Conservation (phyloP, 495 filamentous ascomycete genomes). For the Immersiella caudata region DNA sequence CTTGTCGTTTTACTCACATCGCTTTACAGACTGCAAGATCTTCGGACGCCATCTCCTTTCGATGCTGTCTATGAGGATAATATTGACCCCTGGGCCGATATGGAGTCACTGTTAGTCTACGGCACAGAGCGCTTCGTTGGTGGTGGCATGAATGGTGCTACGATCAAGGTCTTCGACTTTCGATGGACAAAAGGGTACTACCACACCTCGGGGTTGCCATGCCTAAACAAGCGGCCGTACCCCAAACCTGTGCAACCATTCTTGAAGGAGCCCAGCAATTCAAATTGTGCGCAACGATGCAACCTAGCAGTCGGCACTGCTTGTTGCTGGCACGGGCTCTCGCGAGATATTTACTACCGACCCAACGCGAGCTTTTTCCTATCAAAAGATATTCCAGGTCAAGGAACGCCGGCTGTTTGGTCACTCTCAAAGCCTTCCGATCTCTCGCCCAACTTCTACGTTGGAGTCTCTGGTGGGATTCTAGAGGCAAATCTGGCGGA, state of each 20-base stretch:
- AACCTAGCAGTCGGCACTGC: slow-evolving; percentile 28
- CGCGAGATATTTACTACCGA: slow-evolving; percentile 43
- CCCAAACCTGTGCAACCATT: slow-evolving; percentile 42
- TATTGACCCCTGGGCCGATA: slow-evolving; percentile 42
- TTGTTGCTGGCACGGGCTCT: slow-evolving; percentile 50
- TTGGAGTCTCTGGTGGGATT: slow-evolving; percentile 44
- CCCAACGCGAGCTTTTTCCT: slow-evolving; percentile 48
- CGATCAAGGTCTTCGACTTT: slow-evolving; percentile 53
- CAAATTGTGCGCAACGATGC: slow-evolving; percentile 26
- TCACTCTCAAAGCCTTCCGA: slow-evolving; percentile 36
- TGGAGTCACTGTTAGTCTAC: slow-evolving; percentile 46
- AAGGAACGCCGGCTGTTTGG: neutral
- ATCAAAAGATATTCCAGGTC: neutral
- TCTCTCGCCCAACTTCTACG: slow-evolving; percentile 46
- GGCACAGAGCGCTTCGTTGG: slow-evolving; percentile 48
- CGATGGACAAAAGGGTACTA: slow-evolving; percentile 49
- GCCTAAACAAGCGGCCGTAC: slow-evolving; percentile 36
- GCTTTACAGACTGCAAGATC: slow-evolving; percentile 43
- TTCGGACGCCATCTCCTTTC: slow-evolving; percentile 41
- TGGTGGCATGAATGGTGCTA: slow-evolving; percentile 38
- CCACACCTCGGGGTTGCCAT: slow-evolving; percentile 47
- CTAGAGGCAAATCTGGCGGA: slow-evolving; percentile 40
- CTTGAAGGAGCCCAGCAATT: slow-evolving; percentile 17
- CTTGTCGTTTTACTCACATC: neutral
- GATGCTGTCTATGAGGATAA: slow-evolving; percentile 50